Conservation (phyloP, 2,329 filamentous ascomycete species). For the Clarireedia paspali region DNA sequence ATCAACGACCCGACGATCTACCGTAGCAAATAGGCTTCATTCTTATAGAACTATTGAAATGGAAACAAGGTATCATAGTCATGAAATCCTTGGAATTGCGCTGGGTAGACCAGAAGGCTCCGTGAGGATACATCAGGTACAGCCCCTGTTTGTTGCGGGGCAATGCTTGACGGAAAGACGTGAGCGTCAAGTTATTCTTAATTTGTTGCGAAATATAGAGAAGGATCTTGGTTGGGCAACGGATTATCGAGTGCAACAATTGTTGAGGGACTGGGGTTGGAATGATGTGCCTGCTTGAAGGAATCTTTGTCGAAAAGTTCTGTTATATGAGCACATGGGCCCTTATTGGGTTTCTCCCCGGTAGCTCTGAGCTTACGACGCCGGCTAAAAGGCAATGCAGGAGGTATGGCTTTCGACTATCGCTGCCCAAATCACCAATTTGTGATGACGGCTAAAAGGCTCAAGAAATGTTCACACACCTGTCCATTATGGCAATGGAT, state of each 20-base stretch:
- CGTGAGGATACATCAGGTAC: constrained; percentile 49
- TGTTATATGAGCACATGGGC: too few relatives aligned
- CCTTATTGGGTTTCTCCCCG: too few relatives aligned
- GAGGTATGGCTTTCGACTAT: too few relatives aligned
- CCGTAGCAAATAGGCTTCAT: constrained; percentile 45
- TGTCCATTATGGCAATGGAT: too few relatives aligned
- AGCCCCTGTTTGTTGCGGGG: constrained; percentile 54
- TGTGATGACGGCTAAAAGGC: too few relatives aligned
- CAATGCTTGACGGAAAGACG: constrained; percentile 47
- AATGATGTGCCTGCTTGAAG: neutral
- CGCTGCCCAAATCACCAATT: too few relatives aligned
- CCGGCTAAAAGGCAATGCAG: too few relatives aligned
- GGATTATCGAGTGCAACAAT: constrained; percentile 48
- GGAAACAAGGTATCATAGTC: constrained; percentile 48
- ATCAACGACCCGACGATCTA: constrained; percentile 42
- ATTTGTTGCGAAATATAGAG: constrained; percentile 50
- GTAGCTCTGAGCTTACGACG: too few relatives aligned
- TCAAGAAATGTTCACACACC: too few relatives aligned
- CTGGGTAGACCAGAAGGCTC: constrained; percentile 47
- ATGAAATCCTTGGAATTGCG: constrained; percentile 54
- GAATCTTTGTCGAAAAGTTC: too few relatives aligned
- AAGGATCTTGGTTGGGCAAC: constrained; percentile 57
- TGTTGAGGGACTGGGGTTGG: constrained; percentile 38
- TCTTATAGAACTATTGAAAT: constrained; percentile 49
- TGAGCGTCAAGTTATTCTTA: constrained; percentile 47